These are phyloP conservation scores for Canna indica DNA, from an alignment of 176 grass and related monocot genomes.

Conservation along the genomic window DNA sequence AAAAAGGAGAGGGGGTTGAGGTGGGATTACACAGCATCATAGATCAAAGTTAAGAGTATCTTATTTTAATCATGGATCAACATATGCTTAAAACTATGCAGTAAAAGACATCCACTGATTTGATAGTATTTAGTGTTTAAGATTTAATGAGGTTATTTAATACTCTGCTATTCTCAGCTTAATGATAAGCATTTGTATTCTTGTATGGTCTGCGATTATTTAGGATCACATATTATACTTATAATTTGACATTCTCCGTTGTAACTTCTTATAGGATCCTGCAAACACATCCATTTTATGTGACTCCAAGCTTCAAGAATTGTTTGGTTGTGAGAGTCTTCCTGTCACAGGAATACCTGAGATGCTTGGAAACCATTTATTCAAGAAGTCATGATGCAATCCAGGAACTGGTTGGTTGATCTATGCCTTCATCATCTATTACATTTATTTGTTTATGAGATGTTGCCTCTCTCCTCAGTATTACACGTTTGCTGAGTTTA, in stretches of 20 bases:
- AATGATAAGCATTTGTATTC: not conserved
- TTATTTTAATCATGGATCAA: too few relatives aligned
- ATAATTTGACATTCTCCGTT: not conserved
- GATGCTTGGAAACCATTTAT: slow-evolving; percentile 63
- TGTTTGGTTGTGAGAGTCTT: slow-evolving; percentile 69
- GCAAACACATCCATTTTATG: slow-evolving; percentile 51
- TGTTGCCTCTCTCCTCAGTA: not conserved
- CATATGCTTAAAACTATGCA: too few relatives aligned
- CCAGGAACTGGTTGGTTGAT: slow-evolving; percentile 53
- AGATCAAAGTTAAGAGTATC: too few relatives aligned
- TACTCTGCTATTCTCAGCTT: too few relatives aligned
- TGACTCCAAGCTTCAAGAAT: slow-evolving; percentile 80
- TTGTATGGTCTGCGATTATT: not conserved
- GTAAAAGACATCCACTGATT: too few relatives aligned
- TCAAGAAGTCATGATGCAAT: slow-evolving; percentile 55
- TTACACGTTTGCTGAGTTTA: not conserved
- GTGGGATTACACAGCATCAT: too few relatives aligned
- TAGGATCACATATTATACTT: not conserved
- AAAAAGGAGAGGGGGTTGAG: too few relatives aligned
- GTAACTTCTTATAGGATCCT: slow-evolving; percentile 40
- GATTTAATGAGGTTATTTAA: too few relatives aligned
- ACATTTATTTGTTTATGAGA: not conserved
- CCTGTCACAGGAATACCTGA: slow-evolving; percentile 52
- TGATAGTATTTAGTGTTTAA: too few relatives aligned
- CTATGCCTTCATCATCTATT: not conserved